Base-by-base conservation (phyloP, 2,329 filamentous ascomycete genomes). In the Fusarium pseudoanthophilum region DNA sequence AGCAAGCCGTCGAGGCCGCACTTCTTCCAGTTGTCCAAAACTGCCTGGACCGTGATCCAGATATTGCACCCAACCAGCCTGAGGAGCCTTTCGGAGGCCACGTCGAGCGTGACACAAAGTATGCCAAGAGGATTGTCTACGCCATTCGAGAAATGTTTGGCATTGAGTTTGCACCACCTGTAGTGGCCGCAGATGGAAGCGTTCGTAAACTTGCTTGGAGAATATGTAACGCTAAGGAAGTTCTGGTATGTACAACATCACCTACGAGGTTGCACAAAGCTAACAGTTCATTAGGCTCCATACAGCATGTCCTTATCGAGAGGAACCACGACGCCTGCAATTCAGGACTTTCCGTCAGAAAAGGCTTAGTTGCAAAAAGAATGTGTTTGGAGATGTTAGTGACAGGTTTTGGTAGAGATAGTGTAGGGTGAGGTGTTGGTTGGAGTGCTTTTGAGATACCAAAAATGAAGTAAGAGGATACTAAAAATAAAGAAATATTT, bases 61-160 rank as follows among this genome's bases (percentile, higher is more conserved):
- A 98, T 59, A 95, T 98, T 78, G 95, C 96, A 4, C 96, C 95
- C 0, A 90, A 89, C 64, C 92, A 89, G 5, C 87, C 90, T 0
- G 92, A 95, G 15, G 95, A 98, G 80, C 85, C 90, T 6, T 99
- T 97, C 80, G 96, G 96, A 1, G 90, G 90, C 53, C 87, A 95
- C 45, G 93, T 98, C 4, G 95, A 97, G 79, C 87, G 95, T 30
- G 93, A 98, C 75, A 90, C 92, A 72, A 98, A 97, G 82, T 98
- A 95, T 77, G 92, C 95, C 2, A 93, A 91, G 82, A 87, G 96
- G 46, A 93, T 98, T 16, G 95, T 98, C 1, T 98, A 97, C 81
- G 96, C 95, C 9, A 94, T 99, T 34, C 92, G 93, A 72, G 93
- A 97, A 80, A 98, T 98, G 95, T 97, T 99, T 81, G 96, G 95